Evolutionary conservation across 163 green algal species (phyloP).

Genomic region (Coccomyxa subellipsoidea): DNA sequence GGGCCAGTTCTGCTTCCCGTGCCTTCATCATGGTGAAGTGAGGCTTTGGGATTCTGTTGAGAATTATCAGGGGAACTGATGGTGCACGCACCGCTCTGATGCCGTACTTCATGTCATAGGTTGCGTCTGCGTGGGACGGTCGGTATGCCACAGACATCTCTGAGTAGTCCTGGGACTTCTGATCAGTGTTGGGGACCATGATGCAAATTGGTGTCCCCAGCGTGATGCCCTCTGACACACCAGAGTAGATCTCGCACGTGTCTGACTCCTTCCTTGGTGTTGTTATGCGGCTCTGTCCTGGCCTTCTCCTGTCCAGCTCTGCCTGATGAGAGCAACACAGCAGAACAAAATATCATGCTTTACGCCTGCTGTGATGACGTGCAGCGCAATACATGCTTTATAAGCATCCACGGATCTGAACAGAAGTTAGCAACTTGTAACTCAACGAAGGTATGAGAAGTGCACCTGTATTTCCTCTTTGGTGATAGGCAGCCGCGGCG

Average conservation of each 20-base stretch:
- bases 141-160: constrained; percentile 96
- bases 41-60: background rate
- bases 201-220: constrained; percentile 93
- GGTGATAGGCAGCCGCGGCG: constrained; percentile 82
- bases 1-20: no score
- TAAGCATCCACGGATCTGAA: no score
- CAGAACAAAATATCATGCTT: no score
- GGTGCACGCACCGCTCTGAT: constrained; percentile 67
- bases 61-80: background rate
- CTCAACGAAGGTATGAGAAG: background rate
- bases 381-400: no score
- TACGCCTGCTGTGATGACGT: no score
- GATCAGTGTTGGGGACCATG: constrained; percentile 97
- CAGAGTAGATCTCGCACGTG: constrained; percentile 76
- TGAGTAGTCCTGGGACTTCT: constrained; percentile 62
- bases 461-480: constrained; percentile 82
- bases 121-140: constrained; percentile 95
- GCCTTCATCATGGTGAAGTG: no score
- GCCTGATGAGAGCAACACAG: background rate
- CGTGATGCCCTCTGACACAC: constrained; percentile 64
- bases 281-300: constrained; percentile 95
- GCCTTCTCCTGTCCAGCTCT: constrained; percentile 85
- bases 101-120: constrained; percentile 99
- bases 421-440: background rate
- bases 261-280: constrained; percentile 96